Base-by-base conservation (phyloP, 192 early-diverging fungal genomes). In the Linnemannia zychae region DNA sequence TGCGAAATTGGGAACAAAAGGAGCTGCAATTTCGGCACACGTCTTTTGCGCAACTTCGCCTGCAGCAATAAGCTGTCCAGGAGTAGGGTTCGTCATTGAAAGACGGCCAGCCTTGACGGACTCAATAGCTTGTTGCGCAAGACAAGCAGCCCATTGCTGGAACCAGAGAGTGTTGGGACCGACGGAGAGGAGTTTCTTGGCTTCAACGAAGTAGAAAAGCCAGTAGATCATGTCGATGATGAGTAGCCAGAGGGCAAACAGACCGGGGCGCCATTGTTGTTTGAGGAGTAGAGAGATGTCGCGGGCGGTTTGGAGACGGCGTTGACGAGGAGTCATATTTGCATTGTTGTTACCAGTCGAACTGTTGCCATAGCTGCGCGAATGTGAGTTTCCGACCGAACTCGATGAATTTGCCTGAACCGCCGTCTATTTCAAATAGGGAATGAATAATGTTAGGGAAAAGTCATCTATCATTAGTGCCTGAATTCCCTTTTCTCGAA, bases 261-360 rank as follows among this genome's bases (percentile, higher is more conserved):
- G 34, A 36, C 81, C 81, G 1, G 76, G 76, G 3, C 81, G 81
- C 81, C 81, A 83, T 50, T 83, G 81, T 34, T 83, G 81, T 34
- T 78, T 73, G 24, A 83, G 71, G 7, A 83, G 33, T 6, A 40
- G 28, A 0, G 81, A 83, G 16, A 83, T 83, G 4, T 83, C 81
- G 16, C 76, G 81, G 1, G 81, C 75, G 49, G 76, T 74, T 63
- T 83, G 75, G 47, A 83, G 71, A 11, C 71, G 76, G 6, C 74
- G 74, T 31, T 67, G 75, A 16, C 65, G 65, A 0, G 65, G 9
- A 9, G 57, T 60, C 57, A 60, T 60, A 24, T 9, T 60, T 6
- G 57, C 57, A 2, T 46, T 71, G 40, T 22, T 71, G 67, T 38
- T 44, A 47, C 38, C 40, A 16, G 44, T 24, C n/a, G 67, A 40